Percentiles rank a stretch among this genome's conserved stretches.
Evolutionary conservation across 768 basidiomycete genomes (phyloP).

Genomic region (Russula earlei): DNA sequence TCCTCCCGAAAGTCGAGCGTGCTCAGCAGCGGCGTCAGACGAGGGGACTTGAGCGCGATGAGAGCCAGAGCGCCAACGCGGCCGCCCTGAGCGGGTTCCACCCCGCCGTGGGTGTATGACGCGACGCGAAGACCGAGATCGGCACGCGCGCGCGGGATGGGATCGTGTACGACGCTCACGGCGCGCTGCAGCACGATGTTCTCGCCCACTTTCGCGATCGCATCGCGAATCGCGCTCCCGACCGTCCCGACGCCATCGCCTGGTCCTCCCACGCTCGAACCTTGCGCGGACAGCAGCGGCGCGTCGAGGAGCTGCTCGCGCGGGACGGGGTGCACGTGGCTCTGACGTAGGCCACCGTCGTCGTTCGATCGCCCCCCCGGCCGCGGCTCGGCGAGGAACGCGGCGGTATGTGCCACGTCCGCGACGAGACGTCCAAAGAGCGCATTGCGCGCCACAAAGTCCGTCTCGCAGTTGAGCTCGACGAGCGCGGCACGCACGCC

Average conservation of each 20-base stretch:
- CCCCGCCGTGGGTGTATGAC: conserved; percentile 17
- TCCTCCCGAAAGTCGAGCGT: conserved; percentile 8
- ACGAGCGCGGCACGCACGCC: conserved; percentile 74
- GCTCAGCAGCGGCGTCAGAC: conserved; percentile 3
- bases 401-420: conserved; percentile 77
- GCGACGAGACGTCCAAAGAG: conserved; percentile 68
- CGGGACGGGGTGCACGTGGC: conserved; percentile 40
- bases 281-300: conserved; percentile 47
- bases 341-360: not conserved
- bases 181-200: conserved; percentile 66
- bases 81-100: conserved; percentile 12
- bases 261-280: too few species aligned
- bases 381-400: conserved; percentile 48
- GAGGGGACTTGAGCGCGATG: conserved; percentile 15
- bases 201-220: conserved; percentile 61
- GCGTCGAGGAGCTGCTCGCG: conserved; percentile 49
- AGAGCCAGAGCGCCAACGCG: conserved; percentile 17
- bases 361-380: not conserved
- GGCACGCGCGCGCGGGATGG: conserved; percentile 21
- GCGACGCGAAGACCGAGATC: conserved; percentile 12
- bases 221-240: conserved; percentile 51
- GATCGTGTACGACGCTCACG: conserved; percentile 13
- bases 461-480: conserved; percentile 93
- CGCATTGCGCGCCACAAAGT: conserved; percentile 86
- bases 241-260: conserved; percentile 33